Evolutionary conservation across 2,329 filamentous ascomycete species (phyloP).

Genomic region (Aspergillus ustus): DNA sequence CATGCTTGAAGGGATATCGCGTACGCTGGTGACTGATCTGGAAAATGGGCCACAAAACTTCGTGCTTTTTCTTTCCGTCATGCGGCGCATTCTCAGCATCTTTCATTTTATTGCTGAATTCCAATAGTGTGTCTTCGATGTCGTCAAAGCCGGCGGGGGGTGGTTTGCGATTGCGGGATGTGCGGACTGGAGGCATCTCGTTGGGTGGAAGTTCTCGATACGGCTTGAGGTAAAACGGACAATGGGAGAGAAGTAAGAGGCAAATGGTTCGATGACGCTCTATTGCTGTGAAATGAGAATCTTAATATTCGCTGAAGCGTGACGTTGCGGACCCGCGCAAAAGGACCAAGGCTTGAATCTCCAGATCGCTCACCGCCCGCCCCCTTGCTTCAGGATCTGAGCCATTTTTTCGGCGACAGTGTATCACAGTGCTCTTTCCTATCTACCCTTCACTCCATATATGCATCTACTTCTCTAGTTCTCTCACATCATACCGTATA

Average conservation of each 20-base stretch:
- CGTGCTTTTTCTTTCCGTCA: conserved; percentile 80
- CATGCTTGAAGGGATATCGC: conserved; percentile 16
- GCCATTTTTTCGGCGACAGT: conserved; percentile 5
- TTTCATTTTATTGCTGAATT: conserved; percentile 72
- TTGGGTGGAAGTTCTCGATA: not conserved
- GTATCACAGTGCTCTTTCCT: not conserved
- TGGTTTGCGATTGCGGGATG: conserved; percentile 64
- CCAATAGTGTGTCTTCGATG: conserved; percentile 69
- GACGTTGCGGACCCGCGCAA: not conserved
- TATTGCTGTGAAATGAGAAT: not conserved
- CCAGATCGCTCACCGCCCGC: conserved; percentile 1
- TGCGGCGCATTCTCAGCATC: conserved; percentile 86
- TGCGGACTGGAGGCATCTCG: conserved; percentile 65
- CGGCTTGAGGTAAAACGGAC: not conserved
- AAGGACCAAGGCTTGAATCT: not conserved
- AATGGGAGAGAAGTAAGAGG: not conserved
- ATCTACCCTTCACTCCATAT: not conserved
- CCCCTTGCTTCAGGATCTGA: too few relatives aligned
- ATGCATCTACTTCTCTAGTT: not conserved
- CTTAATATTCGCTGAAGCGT: not conserved
- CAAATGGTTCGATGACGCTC: not conserved
- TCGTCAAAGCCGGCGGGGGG: conserved; percentile 71
- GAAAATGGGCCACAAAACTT: conserved; percentile 96
- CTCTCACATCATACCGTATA: not conserved
- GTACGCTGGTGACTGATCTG: conserved; percentile 92